These are phyloP conservation scores for Dacryopinax spathularia DNA, from an alignment of 768 basidiomycete genomes.

Conservation along the genomic window DNA sequence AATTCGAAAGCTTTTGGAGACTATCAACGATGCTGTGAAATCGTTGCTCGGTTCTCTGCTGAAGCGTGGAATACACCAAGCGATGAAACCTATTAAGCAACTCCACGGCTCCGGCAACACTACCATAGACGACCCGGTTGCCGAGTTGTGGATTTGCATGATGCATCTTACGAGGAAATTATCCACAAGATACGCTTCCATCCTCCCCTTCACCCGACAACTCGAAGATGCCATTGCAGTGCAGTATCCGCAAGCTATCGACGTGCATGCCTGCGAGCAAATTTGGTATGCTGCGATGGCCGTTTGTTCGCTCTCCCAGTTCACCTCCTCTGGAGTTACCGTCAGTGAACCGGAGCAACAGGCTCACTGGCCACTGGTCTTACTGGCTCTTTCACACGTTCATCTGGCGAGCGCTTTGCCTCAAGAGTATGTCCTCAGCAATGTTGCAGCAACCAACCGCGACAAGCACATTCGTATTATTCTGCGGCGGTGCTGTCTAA, in stretches of 20 bases:
- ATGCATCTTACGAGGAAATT: conserved; percentile 38
- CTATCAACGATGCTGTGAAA: conserved; percentile 13
- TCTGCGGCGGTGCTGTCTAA: conserved; percentile 54
- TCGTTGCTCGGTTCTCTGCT: conserved; percentile 40
- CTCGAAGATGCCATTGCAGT: not conserved
- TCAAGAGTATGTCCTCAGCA: not conserved
- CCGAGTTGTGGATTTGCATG: conserved; percentile 63
- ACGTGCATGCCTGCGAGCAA: conserved; percentile 42
- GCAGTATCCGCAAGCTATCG: conserved; percentile 9
- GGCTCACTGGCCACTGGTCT: conserved; percentile 53
- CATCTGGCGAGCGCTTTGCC: conserved; percentile 29
- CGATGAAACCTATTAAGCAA: conserved; percentile 29
- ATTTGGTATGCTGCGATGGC: conserved; percentile 60
- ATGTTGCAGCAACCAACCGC: conserved; percentile 25
- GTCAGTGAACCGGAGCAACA: conserved; percentile 30
- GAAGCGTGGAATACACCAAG: conserved; percentile 36
- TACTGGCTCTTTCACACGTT: conserved; percentile 43
- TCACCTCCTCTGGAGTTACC: conserved; percentile 42
- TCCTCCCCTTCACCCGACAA: conserved; percentile 9
- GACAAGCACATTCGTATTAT: conserved; percentile 61
- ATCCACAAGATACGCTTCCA: conserved; percentile 8
- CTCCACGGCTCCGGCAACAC: conserved; percentile 26
- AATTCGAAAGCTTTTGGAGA: not conserved
- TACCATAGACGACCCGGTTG: conserved; percentile 30
- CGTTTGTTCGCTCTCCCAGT: conserved; percentile 64